Percentiles rank a stretch among this genome's conserved stretches.
Evolutionary conservation across 257 asterid genomes (phyloP).

Genomic region (Knoxia roxburghii): DNA sequence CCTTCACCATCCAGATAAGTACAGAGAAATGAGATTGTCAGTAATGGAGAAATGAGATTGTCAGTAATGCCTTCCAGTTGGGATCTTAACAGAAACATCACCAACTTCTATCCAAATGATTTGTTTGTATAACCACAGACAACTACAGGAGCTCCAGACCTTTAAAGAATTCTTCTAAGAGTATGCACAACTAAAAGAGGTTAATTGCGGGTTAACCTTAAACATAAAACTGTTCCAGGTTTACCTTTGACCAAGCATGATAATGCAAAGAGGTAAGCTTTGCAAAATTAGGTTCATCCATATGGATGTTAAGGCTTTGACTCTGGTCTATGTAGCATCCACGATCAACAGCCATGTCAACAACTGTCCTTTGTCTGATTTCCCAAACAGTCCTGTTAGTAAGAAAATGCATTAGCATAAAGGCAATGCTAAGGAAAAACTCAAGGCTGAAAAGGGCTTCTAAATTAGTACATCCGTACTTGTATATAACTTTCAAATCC

Average conservation of each 20-base stretch:
- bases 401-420: constrained; percentile 16
- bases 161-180: not conserved
- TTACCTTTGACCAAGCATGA: constrained; percentile 84
- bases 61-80: not conserved
- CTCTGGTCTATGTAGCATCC: constrained; percentile 97
- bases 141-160: not conserved
- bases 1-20: constrained; percentile 36
- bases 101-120: not conserved
- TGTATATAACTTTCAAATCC: constrained; percentile 67
- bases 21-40: too few species aligned
- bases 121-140: not conserved
- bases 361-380: constrained; percentile 73
- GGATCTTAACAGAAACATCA: not conserved
- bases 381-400: constrained; percentile 87
- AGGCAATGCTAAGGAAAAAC: not conserved
- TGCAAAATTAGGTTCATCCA: constrained; percentile 85
- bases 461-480: constrained; percentile 41
- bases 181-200: not conserved
- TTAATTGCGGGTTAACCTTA: too few species aligned
- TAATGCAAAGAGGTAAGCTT: constrained; percentile 91
- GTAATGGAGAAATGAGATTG: not conserved
- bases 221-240: not conserved
- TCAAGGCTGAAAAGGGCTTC: constrained; percentile 6
- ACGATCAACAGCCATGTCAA: constrained; percentile 97
- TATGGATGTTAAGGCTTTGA: constrained; percentile 90